Conservation (phyloP, 2,329 filamentous ascomycete genomes). For the Ampelomyces quisqualis region DNA sequence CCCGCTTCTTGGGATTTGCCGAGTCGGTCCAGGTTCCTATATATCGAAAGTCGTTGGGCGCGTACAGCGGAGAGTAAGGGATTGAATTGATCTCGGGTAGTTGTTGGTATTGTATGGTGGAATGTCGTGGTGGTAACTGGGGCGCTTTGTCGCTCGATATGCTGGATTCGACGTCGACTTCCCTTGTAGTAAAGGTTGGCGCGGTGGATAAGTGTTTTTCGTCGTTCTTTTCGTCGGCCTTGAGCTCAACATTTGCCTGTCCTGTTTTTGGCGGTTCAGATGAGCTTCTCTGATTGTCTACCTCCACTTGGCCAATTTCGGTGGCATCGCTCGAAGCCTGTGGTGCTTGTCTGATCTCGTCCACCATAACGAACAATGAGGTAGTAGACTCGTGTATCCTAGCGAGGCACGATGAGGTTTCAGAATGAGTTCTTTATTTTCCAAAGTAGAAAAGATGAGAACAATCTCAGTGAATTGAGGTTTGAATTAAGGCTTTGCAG, state of each 20-base stretch:
- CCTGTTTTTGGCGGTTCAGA: background rate
- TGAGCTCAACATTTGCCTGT: background rate
- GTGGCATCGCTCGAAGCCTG: background rate
- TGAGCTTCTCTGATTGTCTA: background rate
- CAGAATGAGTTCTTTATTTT: background rate
- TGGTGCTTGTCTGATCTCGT: constrained; percentile 1
- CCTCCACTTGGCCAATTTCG: background rate
- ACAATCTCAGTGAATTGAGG: background rate
- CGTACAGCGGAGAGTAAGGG: constrained; percentile 2
- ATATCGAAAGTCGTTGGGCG: constrained; percentile 3
- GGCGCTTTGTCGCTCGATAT: background rate
- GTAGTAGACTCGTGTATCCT: background rate
- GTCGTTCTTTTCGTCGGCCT: background rate
- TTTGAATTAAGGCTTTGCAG: constrained; percentile 1
- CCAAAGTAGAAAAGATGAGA: background rate
- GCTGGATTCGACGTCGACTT: constrained; percentile 1
- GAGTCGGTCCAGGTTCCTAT: constrained; percentile 4
- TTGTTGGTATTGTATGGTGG: background rate
- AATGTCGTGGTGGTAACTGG: background rate
- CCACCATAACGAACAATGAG: background rate
- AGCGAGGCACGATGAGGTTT: background rate
- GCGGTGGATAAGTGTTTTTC: constrained; percentile 6
- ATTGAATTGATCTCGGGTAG: background rate
- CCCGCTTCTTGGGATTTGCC: constrained; percentile 1
- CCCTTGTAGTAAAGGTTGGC: constrained; percentile 1